These are phyloP conservation scores for Nelumbo lutea DNA, from an alignment of 164 flowering plant species.

Conservation along the genomic window DNA sequence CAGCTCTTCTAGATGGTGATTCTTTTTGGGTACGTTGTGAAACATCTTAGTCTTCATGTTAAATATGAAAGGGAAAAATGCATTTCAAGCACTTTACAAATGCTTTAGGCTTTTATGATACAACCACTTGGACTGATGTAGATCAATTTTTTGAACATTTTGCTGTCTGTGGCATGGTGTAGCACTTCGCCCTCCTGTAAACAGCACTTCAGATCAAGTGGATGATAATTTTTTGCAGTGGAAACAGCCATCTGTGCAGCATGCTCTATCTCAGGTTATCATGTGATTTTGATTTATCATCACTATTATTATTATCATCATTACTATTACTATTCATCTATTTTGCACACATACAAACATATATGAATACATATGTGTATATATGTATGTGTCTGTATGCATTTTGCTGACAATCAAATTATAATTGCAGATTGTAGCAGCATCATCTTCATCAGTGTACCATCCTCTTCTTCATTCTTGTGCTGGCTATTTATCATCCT, in stretches of 20 bases:
- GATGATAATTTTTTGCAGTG: slow-evolving; percentile 67
- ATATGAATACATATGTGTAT: neutral
- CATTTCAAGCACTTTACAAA: neutral
- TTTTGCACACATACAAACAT: neutral
- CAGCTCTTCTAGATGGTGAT: too few relatives aligned
- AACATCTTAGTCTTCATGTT: neutral
- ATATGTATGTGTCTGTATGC: neutral
- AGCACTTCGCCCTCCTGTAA: slow-evolving; percentile 82
- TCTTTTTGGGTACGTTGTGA: too few relatives aligned
- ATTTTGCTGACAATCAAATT: slow-evolving; percentile 14
- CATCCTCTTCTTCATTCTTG: slow-evolving; percentile 72
- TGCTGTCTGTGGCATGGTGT: slow-evolving; percentile 18
- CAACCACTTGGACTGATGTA: neutral
- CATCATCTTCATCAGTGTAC: slow-evolving; percentile 53
- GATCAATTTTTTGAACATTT: slow-evolving; percentile 6
- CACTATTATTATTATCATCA: too few relatives aligned
- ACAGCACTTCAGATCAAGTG: slow-evolving; percentile 39
- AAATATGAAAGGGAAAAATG: neutral
- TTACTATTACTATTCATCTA: too few relatives aligned
- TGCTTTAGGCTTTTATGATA: neutral
- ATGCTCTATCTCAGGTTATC: slow-evolving; percentile 73
- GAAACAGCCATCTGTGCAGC: slow-evolving; percentile 75
- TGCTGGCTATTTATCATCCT: slow-evolving; percentile 84
- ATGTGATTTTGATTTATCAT: neutral
- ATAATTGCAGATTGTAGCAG: slow-evolving; percentile 65